A percentile compares a stretch with the other conserved stretches of the same genome.
phyloP scores from a whole-genome alignment of 2,329 filamentous ascomycete genomes.

The Didymella keratinophila region DNA sequence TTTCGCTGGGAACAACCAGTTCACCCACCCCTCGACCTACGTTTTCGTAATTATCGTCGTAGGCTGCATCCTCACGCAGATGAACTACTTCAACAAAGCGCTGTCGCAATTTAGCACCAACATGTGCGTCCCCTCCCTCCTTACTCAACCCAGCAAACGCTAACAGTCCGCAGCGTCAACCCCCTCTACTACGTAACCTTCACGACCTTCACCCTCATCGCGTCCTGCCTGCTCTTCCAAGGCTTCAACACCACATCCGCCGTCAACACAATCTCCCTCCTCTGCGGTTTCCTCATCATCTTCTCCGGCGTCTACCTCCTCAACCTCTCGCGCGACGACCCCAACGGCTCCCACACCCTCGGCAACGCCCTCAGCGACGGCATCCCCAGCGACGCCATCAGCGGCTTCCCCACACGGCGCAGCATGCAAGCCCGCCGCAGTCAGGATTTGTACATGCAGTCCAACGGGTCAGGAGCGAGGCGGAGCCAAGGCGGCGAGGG shows the following conservation, averaged over 20 bases:
- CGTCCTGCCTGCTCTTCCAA: constrained; percentile 93
- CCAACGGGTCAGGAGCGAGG: constrained; percentile 40
- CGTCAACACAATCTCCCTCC: constrained; percentile 89
- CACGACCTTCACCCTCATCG: constrained; percentile 90
- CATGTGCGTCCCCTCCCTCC: constrained; percentile 70
- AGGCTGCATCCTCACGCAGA: constrained; percentile 96
- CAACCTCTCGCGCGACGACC: constrained; percentile 92
- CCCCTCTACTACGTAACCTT: constrained; percentile 98
- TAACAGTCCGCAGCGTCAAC: constrained; percentile 72
- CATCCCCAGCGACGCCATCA: constrained; percentile 89
- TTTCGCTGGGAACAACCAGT: constrained; percentile 91
- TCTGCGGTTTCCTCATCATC: constrained; percentile 92
- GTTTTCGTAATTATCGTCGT: constrained; percentile 93
- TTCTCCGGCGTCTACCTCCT: constrained; percentile 95
- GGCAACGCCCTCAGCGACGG: constrained; percentile 68
- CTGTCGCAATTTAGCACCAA: constrained; percentile 96
- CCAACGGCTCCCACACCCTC: constrained; percentile 75
- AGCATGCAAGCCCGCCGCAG: constrained; percentile 90
- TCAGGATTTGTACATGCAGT: constrained; percentile 56
- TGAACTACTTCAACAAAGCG: constrained; percentile 99
- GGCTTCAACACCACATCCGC: constrained; percentile 95
- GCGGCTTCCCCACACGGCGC: constrained; percentile 85
- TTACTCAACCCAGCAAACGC: not conserved
- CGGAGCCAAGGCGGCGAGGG: constrained; percentile 64
- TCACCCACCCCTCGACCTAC: constrained; percentile 92